Evolutionary conservation across 2,329 filamentous ascomycete genomes (phyloP).

Genomic region (Exophiala sideris): DNA sequence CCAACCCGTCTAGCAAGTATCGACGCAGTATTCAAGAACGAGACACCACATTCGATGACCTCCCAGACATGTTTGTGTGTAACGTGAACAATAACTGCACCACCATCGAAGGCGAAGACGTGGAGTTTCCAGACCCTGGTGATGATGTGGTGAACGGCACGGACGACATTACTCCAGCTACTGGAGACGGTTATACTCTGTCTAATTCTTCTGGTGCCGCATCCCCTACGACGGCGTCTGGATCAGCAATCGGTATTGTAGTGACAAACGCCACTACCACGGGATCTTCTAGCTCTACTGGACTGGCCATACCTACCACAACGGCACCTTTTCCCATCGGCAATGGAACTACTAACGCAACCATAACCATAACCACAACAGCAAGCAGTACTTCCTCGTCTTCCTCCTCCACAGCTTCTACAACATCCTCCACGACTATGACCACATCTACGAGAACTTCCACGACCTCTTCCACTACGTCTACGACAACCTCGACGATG

Average conservation of each 20-base stretch:
- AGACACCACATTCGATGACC: conserved; percentile 45
- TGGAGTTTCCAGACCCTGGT: conserved; percentile 66
- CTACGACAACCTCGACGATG: background rate
- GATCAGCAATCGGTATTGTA: background rate
- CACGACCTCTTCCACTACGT: background rate
- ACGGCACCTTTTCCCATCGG: background rate
- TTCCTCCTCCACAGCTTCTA: background rate
- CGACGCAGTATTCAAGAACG: conserved; percentile 14
- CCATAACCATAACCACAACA: conserved; percentile 5
- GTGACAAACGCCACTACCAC: conserved; percentile 1
- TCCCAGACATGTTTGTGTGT: conserved; percentile 68
- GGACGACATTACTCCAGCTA: conserved; percentile 27
- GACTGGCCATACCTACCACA: background rate
- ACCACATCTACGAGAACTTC: background rate
- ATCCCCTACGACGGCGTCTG: background rate
- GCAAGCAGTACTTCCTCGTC: background rate
- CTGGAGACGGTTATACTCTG: conserved; percentile 19
- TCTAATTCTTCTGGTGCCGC: background rate
- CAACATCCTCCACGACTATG: background rate
- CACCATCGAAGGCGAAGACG: conserved; percentile 56
- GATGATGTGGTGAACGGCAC: conserved; percentile 45
- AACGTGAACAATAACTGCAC: conserved; percentile 62
- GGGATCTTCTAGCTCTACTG: background rate
- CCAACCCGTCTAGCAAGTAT: conserved; percentile 13
- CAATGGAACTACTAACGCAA: background rate